Conservation (phyloP, 192 early-diverging fungal genomes). For the Lunasporangiospora selenospora region DNA sequence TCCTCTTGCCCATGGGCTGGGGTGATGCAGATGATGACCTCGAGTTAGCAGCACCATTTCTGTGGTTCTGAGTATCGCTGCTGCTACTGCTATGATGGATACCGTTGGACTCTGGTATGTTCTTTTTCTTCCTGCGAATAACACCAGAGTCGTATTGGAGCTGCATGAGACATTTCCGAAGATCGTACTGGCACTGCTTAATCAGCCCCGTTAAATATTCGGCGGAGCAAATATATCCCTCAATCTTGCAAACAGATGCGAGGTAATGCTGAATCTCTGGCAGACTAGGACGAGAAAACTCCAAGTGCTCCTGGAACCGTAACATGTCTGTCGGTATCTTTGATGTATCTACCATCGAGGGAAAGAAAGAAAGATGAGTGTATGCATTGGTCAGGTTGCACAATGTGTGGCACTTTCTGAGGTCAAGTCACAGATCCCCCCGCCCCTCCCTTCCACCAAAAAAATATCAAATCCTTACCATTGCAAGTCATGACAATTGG, state of each 20-base stretch:
- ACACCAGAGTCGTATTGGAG: conserved; percentile 39
- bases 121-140: background rate
- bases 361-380: background rate
- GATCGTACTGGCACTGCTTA: conserved; percentile 20
- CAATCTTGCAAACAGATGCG: conserved; percentile 26
- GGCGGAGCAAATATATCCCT: conserved; percentile 37
- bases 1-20: conserved; percentile 13
- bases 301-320: conserved; percentile 38
- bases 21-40: background rate
- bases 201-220: conserved; percentile 26
- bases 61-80: too few relatives aligned
- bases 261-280: conserved; percentile 27
- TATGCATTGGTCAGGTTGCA: background rate
- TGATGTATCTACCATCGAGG: conserved; percentile 19
- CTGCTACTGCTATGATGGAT: background rate
- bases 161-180: conserved; percentile 37
- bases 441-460: too few relatives aligned
- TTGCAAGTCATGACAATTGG: conserved; percentile 89
- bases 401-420: too few relatives aligned
- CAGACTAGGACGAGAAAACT: conserved; percentile 22
- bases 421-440: too few relatives aligned
- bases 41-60: too few relatives aligned
- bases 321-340: conserved; percentile 24
- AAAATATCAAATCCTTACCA: conserved; percentile 44
- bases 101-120: background rate